Evolutionary conservation across 352 stramenopile genomes (phyloP), one percentile per base, ranked within the genome.

Genomic region (Pythium phragmiticola): DNA sequence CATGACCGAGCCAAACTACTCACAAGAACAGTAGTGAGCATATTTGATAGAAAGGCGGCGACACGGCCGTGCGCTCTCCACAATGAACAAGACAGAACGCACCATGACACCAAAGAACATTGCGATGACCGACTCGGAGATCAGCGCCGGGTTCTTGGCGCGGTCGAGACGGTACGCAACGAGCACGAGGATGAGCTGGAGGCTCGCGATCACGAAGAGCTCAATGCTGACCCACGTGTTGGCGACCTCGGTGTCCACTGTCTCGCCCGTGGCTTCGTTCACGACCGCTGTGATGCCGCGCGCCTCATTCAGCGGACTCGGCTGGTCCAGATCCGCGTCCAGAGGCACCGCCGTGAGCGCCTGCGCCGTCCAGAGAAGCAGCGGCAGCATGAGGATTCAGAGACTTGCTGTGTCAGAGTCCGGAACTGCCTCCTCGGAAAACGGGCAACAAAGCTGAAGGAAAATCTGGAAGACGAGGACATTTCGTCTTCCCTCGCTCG

Each of bases 21-120:
- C 8, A 60, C 14, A 63, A 4, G 34, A 51, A 33, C 4, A 59
- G n/a, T 19, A 36, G 39, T n/a, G 41, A 21, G 14, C 14, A 47
- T 47, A 12, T 3, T 47, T 47, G 6, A 39, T 14, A 39, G 34
- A 39, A 39, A 39, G 34, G 11, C 34, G 34, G 34, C 1, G 34
- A 39, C 34, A 37, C 9, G 33, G 9, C 33, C 33, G 21, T 21
- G 21, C 37, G 11, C 37, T n/a, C 37, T n/a, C 16, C 37, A 30
- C 26, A 30, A 30, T 30, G 3, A 39, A 39, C 7, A 39, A 39
- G 34, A 13, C 34, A 26, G 9, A 37, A 52, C 53, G 45, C 73
- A 95, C 86, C 71, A 90, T 73, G 37, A 95, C 77, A 28, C 87
- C 87, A 54, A 93, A 93, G 67, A 92, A 84, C 47, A 95, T 92